These are phyloP conservation scores for Neopestalotiopsis rosae DNA, from an alignment of 2,329 filamentous ascomycete genomes.

Conservation along the genomic window DNA sequence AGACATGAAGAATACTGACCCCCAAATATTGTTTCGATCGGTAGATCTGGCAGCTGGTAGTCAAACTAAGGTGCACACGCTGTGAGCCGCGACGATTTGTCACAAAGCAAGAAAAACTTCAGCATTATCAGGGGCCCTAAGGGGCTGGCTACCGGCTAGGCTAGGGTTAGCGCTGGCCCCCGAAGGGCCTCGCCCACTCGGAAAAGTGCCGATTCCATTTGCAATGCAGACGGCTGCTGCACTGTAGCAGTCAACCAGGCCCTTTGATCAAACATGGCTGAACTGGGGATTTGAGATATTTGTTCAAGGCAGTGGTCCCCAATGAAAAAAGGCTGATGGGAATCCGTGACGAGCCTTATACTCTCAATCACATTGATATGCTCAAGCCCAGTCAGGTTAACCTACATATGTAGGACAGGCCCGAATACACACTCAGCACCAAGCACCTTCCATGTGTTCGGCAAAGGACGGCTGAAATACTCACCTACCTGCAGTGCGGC, in stretches of 20 bases:
- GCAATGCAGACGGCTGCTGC: too few relatives aligned
- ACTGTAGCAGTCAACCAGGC: not conserved
- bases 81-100: constrained; percentile 13
- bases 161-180: constrained; percentile 12
- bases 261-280: not conserved
- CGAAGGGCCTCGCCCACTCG: not conserved
- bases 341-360: too few relatives aligned
- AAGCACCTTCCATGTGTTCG: not conserved
- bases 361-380: too few relatives aligned
- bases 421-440: not conserved
- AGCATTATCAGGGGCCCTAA: not conserved
- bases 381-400: too few relatives aligned
- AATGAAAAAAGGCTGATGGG: too few relatives aligned
- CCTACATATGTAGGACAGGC: too few relatives aligned
- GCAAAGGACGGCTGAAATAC: not conserved
- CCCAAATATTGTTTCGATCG: not conserved
- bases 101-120: not conserved
- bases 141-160: not conserved
- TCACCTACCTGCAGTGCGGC: not conserved
- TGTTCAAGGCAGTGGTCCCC: too few relatives aligned
- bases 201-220: not conserved
- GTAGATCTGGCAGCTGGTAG: not conserved
- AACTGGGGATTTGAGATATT: too few relatives aligned
- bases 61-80: constrained; percentile 1
- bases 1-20: not conserved